Percentiles rank a stretch among this genome's conserved stretches.
These are phyloP conservation scores for Geotrichum australiense DNA, from an alignment of 1,139 yeast species.

Conservation along the genomic window DNA sequence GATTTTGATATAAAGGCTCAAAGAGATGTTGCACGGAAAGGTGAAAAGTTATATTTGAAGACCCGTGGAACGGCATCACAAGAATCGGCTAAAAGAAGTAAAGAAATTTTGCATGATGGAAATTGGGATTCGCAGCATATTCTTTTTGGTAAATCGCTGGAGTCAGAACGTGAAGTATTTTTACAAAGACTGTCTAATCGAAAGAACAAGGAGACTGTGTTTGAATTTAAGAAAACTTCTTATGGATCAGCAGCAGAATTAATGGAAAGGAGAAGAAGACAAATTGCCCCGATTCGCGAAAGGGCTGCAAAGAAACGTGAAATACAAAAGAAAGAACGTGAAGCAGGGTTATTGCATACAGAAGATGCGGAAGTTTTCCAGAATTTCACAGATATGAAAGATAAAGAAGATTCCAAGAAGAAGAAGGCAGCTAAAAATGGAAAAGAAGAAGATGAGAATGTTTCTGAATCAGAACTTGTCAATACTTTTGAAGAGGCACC, in stretches of 20 bases:
- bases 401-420: slow-evolving; percentile 38
- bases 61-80: slow-evolving; percentile 82
- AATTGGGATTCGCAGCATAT: slow-evolving; percentile 91
- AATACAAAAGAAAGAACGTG: slow-evolving; percentile 63
- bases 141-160: slow-evolving; percentile 48
- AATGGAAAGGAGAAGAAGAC: slow-evolving; percentile 81
- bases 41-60: slow-evolving; percentile 79
- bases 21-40: slow-evolving; percentile 70
- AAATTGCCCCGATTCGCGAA: slow-evolving; percentile 80
- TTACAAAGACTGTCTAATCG: slow-evolving; percentile 60
- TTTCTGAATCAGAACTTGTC: slow-evolving; percentile 13
- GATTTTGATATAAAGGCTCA: slow-evolving; percentile 65
- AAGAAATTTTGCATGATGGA: slow-evolving; percentile 61
- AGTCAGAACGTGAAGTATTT: slow-evolving; percentile 61
- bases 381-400: slow-evolving; percentile 41
- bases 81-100: slow-evolving; percentile 78
- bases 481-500: slow-evolving; percentile 25
- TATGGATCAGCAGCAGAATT: slow-evolving; percentile 67
- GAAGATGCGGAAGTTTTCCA: slow-evolving; percentile 66
- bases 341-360: slow-evolving; percentile 67
- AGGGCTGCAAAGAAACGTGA: slow-evolving; percentile 61
- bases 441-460: slow-evolving; percentile 17
- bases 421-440: slow-evolving; percentile 20
- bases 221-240: slow-evolving; percentile 54
- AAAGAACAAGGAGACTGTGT: slow-evolving; percentile 68